Evolutionary conservation across 1,284 basidiomycete genomes (phyloP), one percentile per base, ranked within the genome.

Genomic region (Grifola frondosa): DNA sequence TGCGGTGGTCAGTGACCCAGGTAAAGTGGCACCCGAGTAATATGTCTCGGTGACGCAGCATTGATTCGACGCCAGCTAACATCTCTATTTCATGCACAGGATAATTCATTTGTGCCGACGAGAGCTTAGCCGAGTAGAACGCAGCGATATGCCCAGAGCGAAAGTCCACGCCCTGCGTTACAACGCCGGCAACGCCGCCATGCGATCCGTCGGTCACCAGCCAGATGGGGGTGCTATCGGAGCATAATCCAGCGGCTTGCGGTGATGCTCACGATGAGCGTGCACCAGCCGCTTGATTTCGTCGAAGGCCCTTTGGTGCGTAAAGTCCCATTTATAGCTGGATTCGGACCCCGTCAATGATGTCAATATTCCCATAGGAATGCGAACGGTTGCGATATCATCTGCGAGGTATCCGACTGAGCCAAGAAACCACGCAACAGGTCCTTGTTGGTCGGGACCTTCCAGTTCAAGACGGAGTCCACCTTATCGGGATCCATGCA

Each of bases 101-200:
- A 23, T 35, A 38, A 16, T 38, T 38, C 37, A 11, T 6, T 24
- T 38, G 37, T 28, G 37, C 37, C 16, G 37, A 16, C 3, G 25
- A 5, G 19, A 38, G 21, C 21, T 38, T 38, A 12, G 37, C 37
- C 5, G 37, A 38, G 25, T 23, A 38, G 37, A 38, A 38, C 37
- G 37, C 37, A 3, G 37, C 37, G 9, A 38, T 24, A 20, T 16
- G 37, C 5, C 24, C 37, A 10, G 5, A 5, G 11, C 19, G 23
- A 16, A 17, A 38, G 37, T 38, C 37, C 13, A n/a, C 24, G 8
- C 37, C 37, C 17, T 38, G 37, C 3, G 24, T 10, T 4, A 38
- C 37, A 6, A 35, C 34, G 6, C 34, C 34, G 4, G 34, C 34
- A 8, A 35, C 16, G 6, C 34, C 34, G 17, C 34, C 34, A n/a